A percentile compares a stretch with the other conserved stretches of the same genome.
Conservation (phyloP, 768 basidiomycete species). For the Rhodotorula graminis region DNA sequence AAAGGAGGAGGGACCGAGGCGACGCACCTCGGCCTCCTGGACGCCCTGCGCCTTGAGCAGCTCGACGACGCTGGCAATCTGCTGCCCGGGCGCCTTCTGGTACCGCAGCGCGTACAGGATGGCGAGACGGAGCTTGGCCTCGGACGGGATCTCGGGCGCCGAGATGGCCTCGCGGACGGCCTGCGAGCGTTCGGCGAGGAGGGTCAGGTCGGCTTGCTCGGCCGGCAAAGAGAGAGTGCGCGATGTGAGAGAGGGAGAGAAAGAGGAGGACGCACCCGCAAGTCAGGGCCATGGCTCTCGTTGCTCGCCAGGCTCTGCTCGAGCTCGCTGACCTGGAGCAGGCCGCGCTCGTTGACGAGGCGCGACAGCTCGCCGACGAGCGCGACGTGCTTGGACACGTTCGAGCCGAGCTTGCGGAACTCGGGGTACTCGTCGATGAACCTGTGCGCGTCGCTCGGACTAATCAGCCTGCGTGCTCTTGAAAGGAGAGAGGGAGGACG, state of each 20-base stretch:
- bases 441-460: neutral
- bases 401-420: constrained; percentile 90
- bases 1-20: too few species aligned
- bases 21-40: constrained; percentile 40
- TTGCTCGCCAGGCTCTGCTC: constrained; percentile 94
- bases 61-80: constrained; percentile 61
- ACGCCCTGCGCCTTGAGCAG: constrained; percentile 48
- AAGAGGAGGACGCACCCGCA: constrained; percentile 58
- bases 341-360: constrained; percentile 74
- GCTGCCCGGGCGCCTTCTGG: constrained; percentile 77
- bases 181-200: constrained; percentile 49
- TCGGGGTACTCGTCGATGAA: constrained; percentile 94
- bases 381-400: constrained; percentile 97
- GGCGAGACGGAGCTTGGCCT: constrained; percentile 82
- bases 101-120: constrained; percentile 91
- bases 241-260: neutral
- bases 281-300: constrained; percentile 70
- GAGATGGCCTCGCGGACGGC: constrained; percentile 73
- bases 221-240: too few species aligned
- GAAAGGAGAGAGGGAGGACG: neutral
- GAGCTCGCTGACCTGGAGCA: constrained; percentile 85
- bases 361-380: constrained; percentile 92
- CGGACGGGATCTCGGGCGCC: constrained; percentile 62
- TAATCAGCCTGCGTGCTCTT: neutral
- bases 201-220: too few species aligned